Base-by-base conservation (phyloP, 192 early-diverging fungal genomes). In the Backusella psychrophila region DNA sequence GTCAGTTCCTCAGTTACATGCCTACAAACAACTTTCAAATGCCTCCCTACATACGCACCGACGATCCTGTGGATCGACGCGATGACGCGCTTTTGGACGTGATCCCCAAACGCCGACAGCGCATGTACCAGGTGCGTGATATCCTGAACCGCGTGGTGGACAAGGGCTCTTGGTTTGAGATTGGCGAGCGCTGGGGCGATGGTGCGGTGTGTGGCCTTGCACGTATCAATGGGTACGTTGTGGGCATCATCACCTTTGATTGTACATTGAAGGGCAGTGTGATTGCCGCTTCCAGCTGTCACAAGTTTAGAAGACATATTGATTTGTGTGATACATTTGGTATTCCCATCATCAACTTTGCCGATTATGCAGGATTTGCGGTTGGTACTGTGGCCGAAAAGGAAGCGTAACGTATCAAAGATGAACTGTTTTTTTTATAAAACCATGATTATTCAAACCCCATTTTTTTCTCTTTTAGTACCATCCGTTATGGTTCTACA, bases 241-340 rank as follows among this genome's bases (percentile, higher is more conserved):
- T 82, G n/a, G 81, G 81, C 66, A 72, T 82, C 23, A 53, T 78
- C 11, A 65, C 78, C 2, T 77, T 78, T 74, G 81, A 79, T 34
- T 76, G 81, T 38, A 78, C 59, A 8, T 73, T 72, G 31, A 73
- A 67, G 11, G 81, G 81, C 14, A 76, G 72, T 36, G 78, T 78
- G 2, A 66, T 82, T 29, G 67, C 77, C 0, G 49, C 81, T 9
- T 71, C 77, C 1, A 78, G 71, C 21, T 82, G 69, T 26, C 77
- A 78, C 42, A 82, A 78, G 49, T 82, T 77, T 34, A 79, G 81
- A 49, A 36, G 81, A 3, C 81, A 82, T 39, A 78, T 79, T 44
- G 81, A 82, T 78, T 52, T 82, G 8, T 79, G 77, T 52, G 78
- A 82, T 31, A 73, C 72, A 6, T 82, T 82, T 71, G 81, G 81